These are phyloP conservation scores for Yamadazyma taylorii DNA, from an alignment of 1,139 yeast species.

Conservation along the genomic window DNA sequence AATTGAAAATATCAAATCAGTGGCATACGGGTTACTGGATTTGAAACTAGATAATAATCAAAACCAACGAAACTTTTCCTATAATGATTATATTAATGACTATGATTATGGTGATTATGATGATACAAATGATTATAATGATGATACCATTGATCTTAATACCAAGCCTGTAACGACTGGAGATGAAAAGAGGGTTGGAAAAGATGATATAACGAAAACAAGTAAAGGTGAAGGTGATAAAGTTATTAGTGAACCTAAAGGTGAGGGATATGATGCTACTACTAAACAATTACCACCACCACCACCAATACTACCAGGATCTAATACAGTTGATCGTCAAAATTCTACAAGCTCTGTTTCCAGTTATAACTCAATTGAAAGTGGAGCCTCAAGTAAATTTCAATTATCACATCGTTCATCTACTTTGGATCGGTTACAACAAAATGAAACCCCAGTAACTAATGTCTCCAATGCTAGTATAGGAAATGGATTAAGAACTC, in stretches of 20 bases:
- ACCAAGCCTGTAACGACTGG: no score
- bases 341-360: constrained; percentile 34
- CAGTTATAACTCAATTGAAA: constrained; percentile 39
- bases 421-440: neutral
- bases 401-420: constrained; percentile 11
- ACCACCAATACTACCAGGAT: no score
- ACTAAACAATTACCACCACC: constrained; percentile 1
- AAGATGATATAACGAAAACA: no score
- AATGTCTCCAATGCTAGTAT: neutral
- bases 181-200: no score
- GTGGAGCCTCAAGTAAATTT: constrained; percentile 38
- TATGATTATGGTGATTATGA: constrained; percentile 3
- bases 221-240: no score
- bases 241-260: no score
- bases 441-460: neutral
- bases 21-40: constrained; percentile 17
- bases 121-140: neutral
- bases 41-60: constrained; percentile 15
- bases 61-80: constrained; percentile 1
- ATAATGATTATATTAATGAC: neutral
- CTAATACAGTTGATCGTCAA: constrained; percentile 20
- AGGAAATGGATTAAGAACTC: neutral
- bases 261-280: no score
- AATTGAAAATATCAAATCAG: constrained; percentile 9
- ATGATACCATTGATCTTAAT: no score